Evolutionary conservation across 2,329 filamentous ascomycete genomes (phyloP), one percentile per base, ranked within the genome.

Genomic region (Paramyrothecium sp.): DNA sequence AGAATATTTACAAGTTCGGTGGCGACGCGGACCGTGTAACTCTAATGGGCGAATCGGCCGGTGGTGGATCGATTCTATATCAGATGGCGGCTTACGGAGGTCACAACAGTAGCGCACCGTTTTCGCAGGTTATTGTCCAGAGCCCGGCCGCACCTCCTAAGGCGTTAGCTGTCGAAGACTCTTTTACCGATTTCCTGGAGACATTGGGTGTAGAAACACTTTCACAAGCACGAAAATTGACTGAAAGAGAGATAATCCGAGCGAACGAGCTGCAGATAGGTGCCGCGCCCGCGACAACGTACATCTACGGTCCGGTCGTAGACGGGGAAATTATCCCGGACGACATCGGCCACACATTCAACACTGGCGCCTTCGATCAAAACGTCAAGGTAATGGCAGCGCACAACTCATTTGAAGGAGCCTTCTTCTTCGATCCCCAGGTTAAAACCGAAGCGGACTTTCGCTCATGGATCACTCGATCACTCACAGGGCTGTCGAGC

Each of bases 11-110:
- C 16, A 65, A 73, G 1, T 72, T 82, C 34, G 78, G 78, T 22
- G 80, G 80, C 16, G 75, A 80, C 59, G 66, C 71, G 19, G 65
- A 64, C 1, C 64, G 71, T 2, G 77, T 82, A 17, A 79, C 76
- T 1, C 71, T 78, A 13, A 75, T 75, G 67, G 80, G 79, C 13
- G 74, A 79, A 59, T 79, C 74, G 3, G 77, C 77, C 3, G 79
- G 79, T 13, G 78, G 73, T 10, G 73, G 70, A 5, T 74, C 71
- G 3, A 70, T 78, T 55, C 60, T 75, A 53, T 70, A 74, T 54
- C 75, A 75, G 30, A 34, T 57, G 41, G 47, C 47, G 20, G 47
- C 47, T 20, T 49, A 56, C 20, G 47, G 47, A 13, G 47, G 47
- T 20, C 47, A 49, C 17, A 23, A 49, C 20, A n/a, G 47, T 7